phyloP scores from a whole-genome alignment of 2,329 filamentous ascomycete genomes.

The Basipetospora chlamydospora region DNA sequence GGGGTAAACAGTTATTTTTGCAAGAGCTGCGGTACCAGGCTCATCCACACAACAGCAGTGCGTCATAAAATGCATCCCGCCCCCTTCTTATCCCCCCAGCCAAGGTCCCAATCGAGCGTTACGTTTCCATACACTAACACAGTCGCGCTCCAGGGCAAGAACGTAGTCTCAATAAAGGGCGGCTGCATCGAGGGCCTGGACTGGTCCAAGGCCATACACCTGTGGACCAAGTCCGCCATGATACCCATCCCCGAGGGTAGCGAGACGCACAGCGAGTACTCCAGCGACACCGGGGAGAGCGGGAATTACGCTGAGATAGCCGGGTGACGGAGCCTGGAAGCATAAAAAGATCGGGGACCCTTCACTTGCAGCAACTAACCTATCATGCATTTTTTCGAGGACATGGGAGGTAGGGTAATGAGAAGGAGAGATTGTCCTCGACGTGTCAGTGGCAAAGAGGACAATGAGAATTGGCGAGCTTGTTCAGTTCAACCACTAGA shows the following conservation, averaged over 20 bases:
- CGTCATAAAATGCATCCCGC: constrained; percentile 12
- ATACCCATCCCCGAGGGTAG: constrained; percentile 52
- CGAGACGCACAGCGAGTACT: constrained; percentile 41
- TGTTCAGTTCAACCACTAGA: too few relatives aligned
- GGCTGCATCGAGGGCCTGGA: constrained; percentile 51
- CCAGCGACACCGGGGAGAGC: constrained; percentile 25
- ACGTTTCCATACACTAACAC: constrained; percentile 9
- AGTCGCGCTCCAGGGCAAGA: constrained; percentile 28
- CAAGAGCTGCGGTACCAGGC: constrained; percentile 47
- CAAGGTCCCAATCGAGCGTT: too few relatives aligned
- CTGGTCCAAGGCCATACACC: constrained; percentile 46
- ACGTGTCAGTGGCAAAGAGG: too few relatives aligned
- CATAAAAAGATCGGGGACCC: too few relatives aligned
- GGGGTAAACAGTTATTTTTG: constrained; percentile 51
- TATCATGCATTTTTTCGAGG: too few relatives aligned
- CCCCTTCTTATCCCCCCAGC: not conserved
- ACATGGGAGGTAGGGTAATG: too few relatives aligned
- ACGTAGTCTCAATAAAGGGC: constrained; percentile 50
- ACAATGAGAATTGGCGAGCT: too few relatives aligned
- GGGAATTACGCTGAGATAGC: constrained; percentile 30
- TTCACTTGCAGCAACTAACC: too few relatives aligned
- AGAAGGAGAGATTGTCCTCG: too few relatives aligned
- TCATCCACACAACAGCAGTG: constrained; percentile 47
- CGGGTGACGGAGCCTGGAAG: constrained; percentile 22
- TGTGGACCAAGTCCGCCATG: constrained; percentile 55